A percentile compares a stretch with the other conserved stretches of the same genome.
These are phyloP conservation scores for Quambalaria eucalypti DNA, from an alignment of 1,284 basidiomycete species.

Conservation along the genomic window DNA sequence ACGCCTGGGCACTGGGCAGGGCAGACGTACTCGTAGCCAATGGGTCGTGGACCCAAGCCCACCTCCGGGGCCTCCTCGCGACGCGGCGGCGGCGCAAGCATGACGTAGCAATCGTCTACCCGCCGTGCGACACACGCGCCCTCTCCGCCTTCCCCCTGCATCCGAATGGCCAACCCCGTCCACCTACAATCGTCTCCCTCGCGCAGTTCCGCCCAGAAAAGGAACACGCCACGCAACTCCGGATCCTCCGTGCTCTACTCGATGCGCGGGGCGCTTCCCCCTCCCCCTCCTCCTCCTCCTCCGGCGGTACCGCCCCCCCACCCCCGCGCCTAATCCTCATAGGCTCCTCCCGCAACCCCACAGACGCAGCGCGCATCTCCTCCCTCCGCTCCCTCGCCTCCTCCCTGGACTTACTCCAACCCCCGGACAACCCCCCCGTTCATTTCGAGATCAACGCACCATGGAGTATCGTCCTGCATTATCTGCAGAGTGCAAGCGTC, in stretches of 20 bases:
- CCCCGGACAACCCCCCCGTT: constrained; percentile 66
- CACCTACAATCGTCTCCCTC: constrained; percentile 48
- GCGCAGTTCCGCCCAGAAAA: constrained; percentile 83
- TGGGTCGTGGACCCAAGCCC: constrained; percentile 85
- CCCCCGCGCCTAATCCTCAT: constrained; percentile 55
- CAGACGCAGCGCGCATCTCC: constrained; percentile 64
- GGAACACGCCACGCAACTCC: constrained; percentile 74
- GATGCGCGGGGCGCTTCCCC: too few species aligned
- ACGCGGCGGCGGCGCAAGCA: background rate
- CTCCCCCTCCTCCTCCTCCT: too few species aligned
- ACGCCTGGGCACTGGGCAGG: constrained; percentile 64
- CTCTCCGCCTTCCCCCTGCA: constrained; percentile 61
- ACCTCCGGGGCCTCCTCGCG: constrained; percentile 55
- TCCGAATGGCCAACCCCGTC: constrained; percentile 48
- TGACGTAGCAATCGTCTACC: constrained; percentile 61
- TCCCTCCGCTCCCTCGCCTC: constrained; percentile 57
- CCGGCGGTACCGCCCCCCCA: too few species aligned
- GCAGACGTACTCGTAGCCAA: constrained; percentile 76
- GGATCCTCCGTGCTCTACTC: constrained; percentile 61
- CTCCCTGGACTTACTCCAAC: constrained; percentile 60
- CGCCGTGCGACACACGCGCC: constrained; percentile 77
- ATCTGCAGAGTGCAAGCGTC: constrained; percentile 65
- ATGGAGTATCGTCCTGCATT: constrained; percentile 61
- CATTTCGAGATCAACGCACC: constrained; percentile 76
- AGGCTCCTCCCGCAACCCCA: constrained; percentile 71